These are phyloP conservation scores for Amanita fuliginea DNA, from an alignment of 768 basidiomycete genomes.

Conservation along the genomic window DNA sequence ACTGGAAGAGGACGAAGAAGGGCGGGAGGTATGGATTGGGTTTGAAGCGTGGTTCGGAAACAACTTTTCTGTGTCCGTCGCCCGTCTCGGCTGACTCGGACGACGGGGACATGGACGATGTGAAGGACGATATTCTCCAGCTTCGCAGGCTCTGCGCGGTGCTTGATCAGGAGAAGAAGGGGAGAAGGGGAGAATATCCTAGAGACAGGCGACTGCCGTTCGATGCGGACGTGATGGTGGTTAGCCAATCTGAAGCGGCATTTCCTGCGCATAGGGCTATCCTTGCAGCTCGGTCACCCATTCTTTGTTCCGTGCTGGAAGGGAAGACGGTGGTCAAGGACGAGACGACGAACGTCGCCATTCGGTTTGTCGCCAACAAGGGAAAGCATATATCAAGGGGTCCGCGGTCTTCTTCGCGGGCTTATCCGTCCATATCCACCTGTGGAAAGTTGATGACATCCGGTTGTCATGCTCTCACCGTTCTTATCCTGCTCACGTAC, in stretches of 20 bases:
- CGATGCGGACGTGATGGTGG: slow-evolving; percentile 57
- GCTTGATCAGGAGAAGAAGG: slow-evolving; percentile 17
- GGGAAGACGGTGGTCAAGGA: slow-evolving; percentile 14
- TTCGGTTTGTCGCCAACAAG: slow-evolving; percentile 12
- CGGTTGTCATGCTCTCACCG: slow-evolving; percentile 51
- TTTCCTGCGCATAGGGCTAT: slow-evolving; percentile 59
- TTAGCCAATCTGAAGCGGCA: slow-evolving; percentile 21
- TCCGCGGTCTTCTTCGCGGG: background rate
- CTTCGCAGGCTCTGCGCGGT: slow-evolving; percentile 23
- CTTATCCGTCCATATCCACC: slow-evolving; percentile 1
- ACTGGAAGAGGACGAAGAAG: slow-evolving; percentile 2
- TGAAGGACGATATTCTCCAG: slow-evolving; percentile 19
- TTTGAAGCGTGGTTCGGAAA: background rate
- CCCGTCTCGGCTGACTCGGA: slow-evolving; percentile 23
- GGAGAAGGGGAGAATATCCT: slow-evolving; percentile 13
- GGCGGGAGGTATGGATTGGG: slow-evolving; percentile 3
- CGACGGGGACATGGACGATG: slow-evolving; percentile 21
- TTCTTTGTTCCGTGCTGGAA: slow-evolving; percentile 32
- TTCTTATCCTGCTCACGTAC: slow-evolving; percentile 71
- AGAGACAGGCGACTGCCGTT: slow-evolving; percentile 19
- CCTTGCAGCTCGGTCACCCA: slow-evolving; percentile 47
- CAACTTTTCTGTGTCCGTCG: background rate
- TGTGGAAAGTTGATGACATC: slow-evolving; percentile 29
- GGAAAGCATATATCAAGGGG: slow-evolving; percentile 8
- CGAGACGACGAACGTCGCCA: slow-evolving; percentile 8